phyloP scores from a whole-genome alignment of 305 asterid genomes.

The Fraxinus velutina region DNA sequence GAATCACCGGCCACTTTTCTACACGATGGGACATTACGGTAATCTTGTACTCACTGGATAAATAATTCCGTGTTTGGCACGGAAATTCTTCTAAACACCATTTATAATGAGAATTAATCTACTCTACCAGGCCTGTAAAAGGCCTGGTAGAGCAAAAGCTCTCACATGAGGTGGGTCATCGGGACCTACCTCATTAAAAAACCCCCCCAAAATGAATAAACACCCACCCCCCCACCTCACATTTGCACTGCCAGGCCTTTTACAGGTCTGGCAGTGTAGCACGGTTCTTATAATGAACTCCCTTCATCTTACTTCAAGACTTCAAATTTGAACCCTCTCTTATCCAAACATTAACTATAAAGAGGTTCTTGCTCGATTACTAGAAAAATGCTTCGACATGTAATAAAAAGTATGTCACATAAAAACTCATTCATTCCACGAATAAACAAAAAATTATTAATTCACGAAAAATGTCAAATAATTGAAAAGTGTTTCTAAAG shows the following conservation, averaged over 20 bases:
- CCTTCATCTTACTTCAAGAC: background rate
- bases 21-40: conserved; percentile 20
- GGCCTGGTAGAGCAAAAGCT: too few relatives aligned
- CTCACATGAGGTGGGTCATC: too few relatives aligned
- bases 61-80: background rate
- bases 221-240: too few relatives aligned
- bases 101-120: background rate
- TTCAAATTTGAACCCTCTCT: background rate
- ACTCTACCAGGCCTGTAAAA: too few relatives aligned
- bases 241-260: too few relatives aligned
- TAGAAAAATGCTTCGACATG: background rate
- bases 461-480: background rate
- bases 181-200: too few relatives aligned
- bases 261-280: too few relatives aligned
- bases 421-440: background rate
- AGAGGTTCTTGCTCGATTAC: background rate
- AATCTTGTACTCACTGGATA: background rate
- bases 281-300: background rate
- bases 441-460: background rate
- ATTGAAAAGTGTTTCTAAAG: background rate
- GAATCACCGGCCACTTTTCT: conserved; percentile 17
- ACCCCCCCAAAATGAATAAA: too few relatives aligned
- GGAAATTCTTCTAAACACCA: conserved; percentile 4
- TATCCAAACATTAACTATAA: background rate
- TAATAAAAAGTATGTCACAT: background rate